Percentiles rank a stretch among this genome's conserved stretches.
These are phyloP conservation scores for Tuber calosporum DNA, from an alignment of 495 filamentous ascomycete species.

Conservation along the genomic window DNA sequence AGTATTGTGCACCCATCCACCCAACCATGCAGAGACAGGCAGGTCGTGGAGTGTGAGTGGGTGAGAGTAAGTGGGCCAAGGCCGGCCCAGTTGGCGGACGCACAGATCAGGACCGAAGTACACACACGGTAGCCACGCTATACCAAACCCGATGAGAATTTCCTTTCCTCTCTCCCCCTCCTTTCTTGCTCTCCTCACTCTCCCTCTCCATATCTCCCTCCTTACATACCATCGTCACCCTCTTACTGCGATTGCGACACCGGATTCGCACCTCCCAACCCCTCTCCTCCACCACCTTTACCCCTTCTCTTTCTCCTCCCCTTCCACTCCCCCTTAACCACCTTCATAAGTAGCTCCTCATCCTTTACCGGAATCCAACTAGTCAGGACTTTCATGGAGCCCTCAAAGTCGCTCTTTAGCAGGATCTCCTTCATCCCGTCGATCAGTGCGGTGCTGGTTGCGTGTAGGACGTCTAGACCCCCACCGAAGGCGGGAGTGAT, in stretches of 20 bases:
- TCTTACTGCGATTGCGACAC: background rate
- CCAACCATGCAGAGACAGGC: background rate
- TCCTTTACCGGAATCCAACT: conserved; percentile 94
- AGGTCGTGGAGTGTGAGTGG: background rate
- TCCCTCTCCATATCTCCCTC: conserved; percentile 40
- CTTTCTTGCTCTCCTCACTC: conserved; percentile 28
- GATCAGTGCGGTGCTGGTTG: conserved; percentile 81
- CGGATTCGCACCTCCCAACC: background rate
- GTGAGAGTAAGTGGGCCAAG: background rate
- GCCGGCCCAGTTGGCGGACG: background rate
- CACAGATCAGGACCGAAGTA: background rate
- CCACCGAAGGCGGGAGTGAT: conserved; percentile 49
- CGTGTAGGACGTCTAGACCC: conserved; percentile 84
- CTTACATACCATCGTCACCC: background rate
- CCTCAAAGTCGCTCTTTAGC: conserved; percentile 92
- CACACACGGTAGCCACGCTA: conserved; percentile 6
- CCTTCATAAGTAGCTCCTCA: conserved; percentile 88
- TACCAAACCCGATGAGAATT: conserved; percentile 8
- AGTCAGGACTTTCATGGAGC: conserved; percentile 94
- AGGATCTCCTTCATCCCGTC: conserved; percentile 87
- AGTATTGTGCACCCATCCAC: background rate
- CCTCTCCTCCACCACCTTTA: conserved; percentile 15
- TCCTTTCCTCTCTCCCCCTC: background rate
- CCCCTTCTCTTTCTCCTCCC: conserved; percentile 43
- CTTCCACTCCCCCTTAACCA: conserved; percentile 88